phyloP scores from a whole-genome alignment of 805 yeast species.

The Yamadazyma nakazawae region DNA sequence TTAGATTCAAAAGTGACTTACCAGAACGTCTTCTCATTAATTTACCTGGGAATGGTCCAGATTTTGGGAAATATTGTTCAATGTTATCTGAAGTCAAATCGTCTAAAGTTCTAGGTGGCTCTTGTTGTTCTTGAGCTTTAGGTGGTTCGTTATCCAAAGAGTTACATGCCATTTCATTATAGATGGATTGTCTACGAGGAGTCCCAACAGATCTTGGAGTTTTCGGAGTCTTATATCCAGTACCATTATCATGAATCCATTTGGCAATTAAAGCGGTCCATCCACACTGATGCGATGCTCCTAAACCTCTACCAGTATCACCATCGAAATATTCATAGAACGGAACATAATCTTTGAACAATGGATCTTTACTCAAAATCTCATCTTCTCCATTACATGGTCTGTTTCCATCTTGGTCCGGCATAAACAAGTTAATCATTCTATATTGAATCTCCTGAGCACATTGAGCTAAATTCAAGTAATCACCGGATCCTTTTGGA shows the following conservation, averaged over 20 bases:
- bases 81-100: conserved; percentile 29
- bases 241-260: conserved; percentile 86
- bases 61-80: conserved; percentile 41
- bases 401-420: conserved; percentile 61
- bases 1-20: conserved; percentile 65
- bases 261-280: conserved; percentile 95
- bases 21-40: conserved; percentile 68
- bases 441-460: conserved; percentile 90
- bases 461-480: conserved; percentile 76
- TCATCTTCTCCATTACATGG: conserved; percentile 75
- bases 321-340: conserved; percentile 91
- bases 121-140: background rate
- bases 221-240: conserved; percentile 55
- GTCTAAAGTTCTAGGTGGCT: conserved; percentile 8
- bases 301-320: conserved; percentile 90
- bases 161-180: conserved; percentile 16
- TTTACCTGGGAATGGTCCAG: conserved; percentile 50
- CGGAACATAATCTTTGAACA: conserved; percentile 71
- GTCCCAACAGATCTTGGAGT: conserved; percentile 31
- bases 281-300: conserved; percentile 93
- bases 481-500: conserved; percentile 79
- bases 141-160: conserved; percentile 11
- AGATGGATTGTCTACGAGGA: conserved; percentile 29
- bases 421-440: conserved; percentile 69
- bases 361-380: conserved; percentile 53